Conservation (phyloP, 164 flowering plant genomes). For the Magnolia officinalis region DNA sequence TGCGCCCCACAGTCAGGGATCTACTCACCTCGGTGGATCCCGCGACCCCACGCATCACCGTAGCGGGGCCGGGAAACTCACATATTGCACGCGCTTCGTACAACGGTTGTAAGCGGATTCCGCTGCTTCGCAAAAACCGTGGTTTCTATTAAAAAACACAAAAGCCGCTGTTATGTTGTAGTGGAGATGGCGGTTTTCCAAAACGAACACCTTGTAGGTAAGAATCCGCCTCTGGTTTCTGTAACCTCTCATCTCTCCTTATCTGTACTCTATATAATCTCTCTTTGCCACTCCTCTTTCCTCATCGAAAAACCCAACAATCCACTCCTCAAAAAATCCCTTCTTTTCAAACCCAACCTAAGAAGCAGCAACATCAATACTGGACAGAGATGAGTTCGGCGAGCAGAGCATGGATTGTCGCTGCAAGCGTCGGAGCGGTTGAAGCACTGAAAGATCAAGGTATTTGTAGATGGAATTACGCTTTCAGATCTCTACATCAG, state of each 20-base stretch:
- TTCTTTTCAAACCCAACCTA: not conserved
- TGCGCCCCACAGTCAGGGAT: too few relatives aligned
- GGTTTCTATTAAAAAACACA: too few relatives aligned
- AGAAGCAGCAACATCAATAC: too few relatives aligned
- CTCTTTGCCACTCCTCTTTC: not conserved
- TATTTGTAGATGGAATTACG: constrained; percentile 18
- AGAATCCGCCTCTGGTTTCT: not conserved
- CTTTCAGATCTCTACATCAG: constrained; percentile 16
- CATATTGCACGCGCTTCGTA: too few relatives aligned
- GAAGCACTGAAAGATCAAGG: constrained; percentile 27
- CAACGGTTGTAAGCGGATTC: too few relatives aligned
- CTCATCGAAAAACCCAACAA: not conserved
- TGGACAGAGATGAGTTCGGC: constrained; percentile 10
- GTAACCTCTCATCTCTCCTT: not conserved
- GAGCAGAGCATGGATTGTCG: constrained; percentile 23
- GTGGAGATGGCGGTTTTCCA: not conserved
- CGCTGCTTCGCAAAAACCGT: too few relatives aligned
- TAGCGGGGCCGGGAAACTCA: too few relatives aligned
- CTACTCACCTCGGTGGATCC: too few relatives aligned
- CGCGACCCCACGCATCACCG: too few relatives aligned
- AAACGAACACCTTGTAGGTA: not conserved
- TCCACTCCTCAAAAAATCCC: too few relatives aligned
- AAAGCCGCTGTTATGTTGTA: not conserved
- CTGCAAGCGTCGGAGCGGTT: constrained; percentile 19
- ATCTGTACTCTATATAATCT: not conserved